Evolutionary conservation across 192 early-diverging fungal species (phyloP), one percentile per base, ranked within the genome.

Genomic region (Linnemannia schmuckeri): DNA sequence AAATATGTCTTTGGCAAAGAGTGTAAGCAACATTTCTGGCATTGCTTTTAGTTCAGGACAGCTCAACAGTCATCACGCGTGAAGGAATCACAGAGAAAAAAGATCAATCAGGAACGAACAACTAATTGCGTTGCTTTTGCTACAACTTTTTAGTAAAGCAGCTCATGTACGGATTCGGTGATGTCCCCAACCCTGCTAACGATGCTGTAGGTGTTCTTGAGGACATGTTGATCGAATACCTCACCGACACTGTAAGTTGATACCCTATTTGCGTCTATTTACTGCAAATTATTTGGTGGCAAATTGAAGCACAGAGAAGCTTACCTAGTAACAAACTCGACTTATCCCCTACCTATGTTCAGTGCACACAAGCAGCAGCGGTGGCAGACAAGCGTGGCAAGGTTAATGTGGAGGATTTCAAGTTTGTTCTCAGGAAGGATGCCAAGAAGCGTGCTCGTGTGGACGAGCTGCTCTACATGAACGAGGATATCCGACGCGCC

Each of bases 141-240:
- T 57, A 37, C 52, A 12, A n/a, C 8, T 74, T 76, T 75, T 27
- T 70, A 94, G 93, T 95, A 40, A 94, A 92, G 69, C 81, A 92
- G 33, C 88, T 97, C 82, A 97, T 97, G 94, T 97, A 95, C 87
- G 97, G 97, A 42, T 96, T 96, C 88, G 97, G 97, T 20, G 97
- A 97, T 88, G 95, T 94, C 20, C 88, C 87, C 33, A 91, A 96
- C 68, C 96, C 97, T 30, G 88, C 93, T 1, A 88, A 91, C 27
- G 97, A 97, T 80, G 92, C 95, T 41, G 93, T 94, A n/a, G 93
- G 94, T 10, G 89, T 97, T 2, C 90, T 97, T 93, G 97, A 97
- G 72, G 96, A 96, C 75, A 88, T 96, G 81, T 90, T 97, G 35
- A 89, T 94, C 52, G 93, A 93, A 55, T 97, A 95, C 79, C 89